phyloP scores from a whole-genome alignment of 2,329 filamentous ascomycete species.

The Neofusicoccum parvum region DNA sequence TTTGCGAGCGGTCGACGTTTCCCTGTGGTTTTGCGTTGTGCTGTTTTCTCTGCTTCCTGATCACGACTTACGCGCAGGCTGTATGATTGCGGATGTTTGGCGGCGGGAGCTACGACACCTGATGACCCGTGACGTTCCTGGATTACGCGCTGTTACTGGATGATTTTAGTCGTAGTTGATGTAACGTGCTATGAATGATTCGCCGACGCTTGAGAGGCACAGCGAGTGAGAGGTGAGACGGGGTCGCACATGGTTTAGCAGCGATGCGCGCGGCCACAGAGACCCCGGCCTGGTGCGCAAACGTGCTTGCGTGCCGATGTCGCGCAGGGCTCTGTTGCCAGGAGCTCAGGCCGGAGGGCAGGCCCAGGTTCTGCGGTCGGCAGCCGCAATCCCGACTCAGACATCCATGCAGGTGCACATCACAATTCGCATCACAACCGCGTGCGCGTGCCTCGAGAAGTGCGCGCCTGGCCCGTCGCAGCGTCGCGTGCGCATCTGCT shows the following conservation, averaged over 20 bases:
- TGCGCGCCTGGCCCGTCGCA: background rate
- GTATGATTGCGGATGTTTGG: background rate
- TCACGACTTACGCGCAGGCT: background rate
- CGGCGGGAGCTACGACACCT: background rate
- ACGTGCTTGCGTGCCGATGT: slow-evolving; percentile 5
- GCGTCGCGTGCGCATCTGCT: slow-evolving; percentile 6
- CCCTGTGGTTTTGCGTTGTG: too few relatives aligned
- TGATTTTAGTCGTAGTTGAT: background rate
- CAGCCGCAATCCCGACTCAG: slow-evolving; percentile 9
- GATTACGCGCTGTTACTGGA: background rate
- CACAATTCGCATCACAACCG: slow-evolving; percentile 9
- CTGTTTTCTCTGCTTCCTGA: background rate
- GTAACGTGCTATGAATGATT: slow-evolving; percentile 5
- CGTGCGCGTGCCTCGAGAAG: background rate
- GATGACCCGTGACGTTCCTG: background rate
- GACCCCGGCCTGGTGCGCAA: slow-evolving; percentile 3
- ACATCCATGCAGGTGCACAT: slow-evolving; percentile 10
- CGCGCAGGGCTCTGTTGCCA: background rate
- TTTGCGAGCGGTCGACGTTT: background rate
- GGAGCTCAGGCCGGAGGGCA: background rate
- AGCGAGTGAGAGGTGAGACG: too few relatives aligned
- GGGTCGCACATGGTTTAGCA: background rate
- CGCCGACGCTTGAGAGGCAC: background rate
- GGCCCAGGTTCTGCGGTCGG: background rate
- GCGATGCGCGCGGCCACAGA: background rate